Evolutionary conservation across 495 filamentous ascomycete genomes (phyloP), one percentile per base, ranked within the genome.

Genomic region (Penicillium dipodomyicola): DNA sequence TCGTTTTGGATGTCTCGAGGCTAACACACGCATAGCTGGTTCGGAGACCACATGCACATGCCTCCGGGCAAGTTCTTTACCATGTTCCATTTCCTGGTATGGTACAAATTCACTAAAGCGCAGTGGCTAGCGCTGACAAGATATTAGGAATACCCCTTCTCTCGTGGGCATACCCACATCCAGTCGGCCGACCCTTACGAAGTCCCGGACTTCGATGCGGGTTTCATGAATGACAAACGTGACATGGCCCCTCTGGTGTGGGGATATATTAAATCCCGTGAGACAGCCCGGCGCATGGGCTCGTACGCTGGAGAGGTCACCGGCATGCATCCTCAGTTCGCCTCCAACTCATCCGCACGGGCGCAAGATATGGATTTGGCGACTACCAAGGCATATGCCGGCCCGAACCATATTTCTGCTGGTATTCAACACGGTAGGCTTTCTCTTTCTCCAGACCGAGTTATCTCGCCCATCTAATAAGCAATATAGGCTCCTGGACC

Each of bases 171-270:
- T 42, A 89, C 81, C 8, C 85, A 91, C 65, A 89, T 93, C 69
- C 77, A 81, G 29, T 87, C 83, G 0, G 69, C 87, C 0, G 83
- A 89, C 52, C 85, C 86, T 11, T 92, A 92, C 64, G 88, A 85
- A 45, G 72, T 74, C 8, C 88, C 88, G 1, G 88, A 92, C 69
- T 92, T 93, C 59, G 89, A 92, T 68, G 83, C 88, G 4, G 88
- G 88, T 23, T 93, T 92, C 73, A 90, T 92, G 87, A 92, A 88
- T 59, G 87, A 92, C 67, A 84, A 89, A 69, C 80, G 88, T 25
- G 89, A 92, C 64, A 90, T 92, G 87, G 85, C 81, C 5, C 87
- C 88, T 10, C 88, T 91, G 86, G 86, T 91, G 5, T 92, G 89
- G 89, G 86, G 83, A 0, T 92, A 94, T 68, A 91, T 91, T 70